A percentile compares a stretch with the other conserved stretches of the same genome.
Conservation (phyloP, 2,329 filamentous ascomycete species). For the Hymenoscyphus fructigenus region DNA sequence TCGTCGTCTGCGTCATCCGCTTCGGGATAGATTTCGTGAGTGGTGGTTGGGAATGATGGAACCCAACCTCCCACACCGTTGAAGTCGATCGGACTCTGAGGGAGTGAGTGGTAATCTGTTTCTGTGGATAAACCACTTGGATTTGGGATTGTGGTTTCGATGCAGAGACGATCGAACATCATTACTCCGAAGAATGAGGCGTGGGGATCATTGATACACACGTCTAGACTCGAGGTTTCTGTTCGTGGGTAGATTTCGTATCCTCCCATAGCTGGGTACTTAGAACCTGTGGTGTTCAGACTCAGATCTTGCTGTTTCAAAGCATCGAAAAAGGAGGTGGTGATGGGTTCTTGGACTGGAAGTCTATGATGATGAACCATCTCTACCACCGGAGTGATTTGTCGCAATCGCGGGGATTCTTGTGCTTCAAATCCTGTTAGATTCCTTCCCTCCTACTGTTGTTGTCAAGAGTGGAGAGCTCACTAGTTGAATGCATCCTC, state of each 20-base stretch:
- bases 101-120: neutral
- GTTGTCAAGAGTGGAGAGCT: neutral
- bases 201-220: neutral
- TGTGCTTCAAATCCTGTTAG: neutral
- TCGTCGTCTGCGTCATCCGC: conserved; percentile 4
- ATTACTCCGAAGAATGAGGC: conserved; percentile 4
- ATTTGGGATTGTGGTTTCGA: neutral
- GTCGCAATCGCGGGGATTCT: neutral
- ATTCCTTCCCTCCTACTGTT: neutral
- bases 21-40: neutral
- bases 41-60: neutral
- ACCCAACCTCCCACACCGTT: conserved; percentile 5
- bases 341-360: neutral
- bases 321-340: neutral
- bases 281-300: neutral
- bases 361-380: neutral
- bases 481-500: conserved; percentile 10
- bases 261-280: neutral
- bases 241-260: neutral
- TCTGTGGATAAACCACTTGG: neutral
- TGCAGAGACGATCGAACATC: conserved; percentile 2
- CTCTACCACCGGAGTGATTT: neutral
- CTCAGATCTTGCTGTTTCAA: neutral
- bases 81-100: neutral
- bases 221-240: conserved; percentile 2